Evolutionary conservation across 192 early-diverging fungal species (phyloP).

Genomic region (Coemansia sp.): DNA sequence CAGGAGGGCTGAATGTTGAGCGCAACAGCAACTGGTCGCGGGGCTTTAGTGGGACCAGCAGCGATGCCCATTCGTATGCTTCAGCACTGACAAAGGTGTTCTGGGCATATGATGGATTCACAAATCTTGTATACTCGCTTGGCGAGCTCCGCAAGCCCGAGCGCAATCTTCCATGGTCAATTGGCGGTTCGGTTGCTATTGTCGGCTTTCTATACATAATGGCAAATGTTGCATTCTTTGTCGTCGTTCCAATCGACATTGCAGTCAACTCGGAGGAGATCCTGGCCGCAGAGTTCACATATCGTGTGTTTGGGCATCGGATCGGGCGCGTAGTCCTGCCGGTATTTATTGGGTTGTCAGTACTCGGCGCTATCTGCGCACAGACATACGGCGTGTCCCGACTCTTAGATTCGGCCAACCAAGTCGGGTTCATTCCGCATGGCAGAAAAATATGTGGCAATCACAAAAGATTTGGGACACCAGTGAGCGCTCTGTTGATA

Average conservation of each 20-base stretch:
- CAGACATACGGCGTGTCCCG: slow-evolving; percentile 59
- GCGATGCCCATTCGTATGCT: slow-evolving; percentile 49
- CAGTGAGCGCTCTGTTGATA: slow-evolving; percentile 42
- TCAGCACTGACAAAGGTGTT: slow-evolving; percentile 58
- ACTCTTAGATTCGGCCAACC: slow-evolving; percentile 56
- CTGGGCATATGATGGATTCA: slow-evolving; percentile 67
- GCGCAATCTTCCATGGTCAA: slow-evolving; percentile 75
- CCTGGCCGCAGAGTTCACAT: slow-evolving; percentile 61
- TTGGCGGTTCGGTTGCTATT: slow-evolving; percentile 71
- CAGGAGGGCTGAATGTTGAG: slow-evolving; percentile 51
- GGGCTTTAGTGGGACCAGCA: slow-evolving; percentile 66
- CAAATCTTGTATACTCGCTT: slow-evolving; percentile 78
- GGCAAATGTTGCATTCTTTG: slow-evolving; percentile 81
- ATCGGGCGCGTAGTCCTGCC: slow-evolving; percentile 59
- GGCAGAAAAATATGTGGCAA: slow-evolving; percentile 47
- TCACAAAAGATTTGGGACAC: slow-evolving; percentile 50
- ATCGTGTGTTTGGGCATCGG: slow-evolving; percentile 56
- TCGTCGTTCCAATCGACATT: slow-evolving; percentile 69
- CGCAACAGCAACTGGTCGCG: slow-evolving; percentile 54
- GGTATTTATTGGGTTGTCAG: slow-evolving; percentile 56
- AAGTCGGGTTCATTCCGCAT: slow-evolving; percentile 58
- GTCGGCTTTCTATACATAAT: slow-evolving; percentile 75
- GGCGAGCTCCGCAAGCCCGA: slow-evolving; percentile 84
- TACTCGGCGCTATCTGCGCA: slow-evolving; percentile 55
- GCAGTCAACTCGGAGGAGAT: slow-evolving; percentile 65